These are phyloP conservation scores for Yamadazyma atmosphaerica DNA, from an alignment of 1,139 yeast genomes.

Conservation along the genomic window DNA sequence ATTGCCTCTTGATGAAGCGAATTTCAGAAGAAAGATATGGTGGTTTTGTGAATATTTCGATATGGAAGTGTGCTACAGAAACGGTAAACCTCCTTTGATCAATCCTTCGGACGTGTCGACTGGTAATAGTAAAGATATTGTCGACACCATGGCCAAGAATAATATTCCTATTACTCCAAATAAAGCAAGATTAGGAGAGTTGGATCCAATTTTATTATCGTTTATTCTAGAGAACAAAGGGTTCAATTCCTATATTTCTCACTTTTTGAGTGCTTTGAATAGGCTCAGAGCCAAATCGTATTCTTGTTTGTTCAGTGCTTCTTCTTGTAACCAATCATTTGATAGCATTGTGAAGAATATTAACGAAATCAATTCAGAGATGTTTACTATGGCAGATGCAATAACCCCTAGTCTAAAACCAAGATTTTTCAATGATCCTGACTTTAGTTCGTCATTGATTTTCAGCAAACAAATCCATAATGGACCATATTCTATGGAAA, in stretches of 20 bases:
- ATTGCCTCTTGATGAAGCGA: constrained; percentile 36
- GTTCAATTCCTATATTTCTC: constrained; percentile 8
- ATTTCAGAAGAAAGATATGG: constrained; percentile 48
- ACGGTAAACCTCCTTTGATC: constrained; percentile 62
- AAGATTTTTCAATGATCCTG: constrained; percentile 26
- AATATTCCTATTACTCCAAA: not conserved
- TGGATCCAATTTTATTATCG: constrained; percentile 12
- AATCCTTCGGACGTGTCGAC: constrained; percentile 51
- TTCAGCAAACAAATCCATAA: constrained; percentile 7
- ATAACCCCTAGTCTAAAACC: constrained; percentile 21
- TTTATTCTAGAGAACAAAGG: constrained; percentile 11
- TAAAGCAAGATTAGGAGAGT: constrained; percentile 2
- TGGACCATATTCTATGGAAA: constrained; percentile 14
- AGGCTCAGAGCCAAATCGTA: constrained; percentile 31
- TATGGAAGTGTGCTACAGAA: constrained; percentile 51
- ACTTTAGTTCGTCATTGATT: constrained; percentile 14
- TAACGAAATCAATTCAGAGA: constrained; percentile 21
- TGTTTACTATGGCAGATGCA: constrained; percentile 18
- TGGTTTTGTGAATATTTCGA: constrained; percentile 58
- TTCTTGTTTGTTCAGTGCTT: constrained; percentile 28
- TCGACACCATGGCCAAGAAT: not conserved
- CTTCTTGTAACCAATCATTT: constrained; percentile 20
- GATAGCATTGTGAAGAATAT: constrained; percentile 19
- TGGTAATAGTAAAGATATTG: constrained; percentile 10
- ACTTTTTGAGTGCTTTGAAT: constrained; percentile 18